Percentiles rank a stretch among this genome's conserved stretches.
Evolutionary conservation across 192 early-diverging fungal species (phyloP).

Genomic region (Coemansia sp.): DNA sequence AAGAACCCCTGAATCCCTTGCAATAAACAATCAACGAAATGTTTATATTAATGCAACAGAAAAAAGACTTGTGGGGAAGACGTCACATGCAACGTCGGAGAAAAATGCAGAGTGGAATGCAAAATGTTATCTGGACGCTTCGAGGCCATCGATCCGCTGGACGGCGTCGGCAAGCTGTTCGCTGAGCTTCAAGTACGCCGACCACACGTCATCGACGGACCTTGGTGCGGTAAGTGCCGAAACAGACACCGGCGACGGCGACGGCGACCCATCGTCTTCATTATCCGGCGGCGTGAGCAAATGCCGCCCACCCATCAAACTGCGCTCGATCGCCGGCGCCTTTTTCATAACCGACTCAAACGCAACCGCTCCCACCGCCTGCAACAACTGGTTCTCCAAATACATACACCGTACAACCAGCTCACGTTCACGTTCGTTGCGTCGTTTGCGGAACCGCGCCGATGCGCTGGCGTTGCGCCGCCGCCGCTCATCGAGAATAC

Average conservation of each 20-base stretch:
- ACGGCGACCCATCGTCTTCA: constrained; percentile 11
- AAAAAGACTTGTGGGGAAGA: not conserved
- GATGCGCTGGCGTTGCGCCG: constrained; percentile 65
- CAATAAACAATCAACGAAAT: not conserved
- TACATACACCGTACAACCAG: constrained; percentile 56
- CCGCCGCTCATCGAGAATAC: constrained; percentile 62
- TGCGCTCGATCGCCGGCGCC: constrained; percentile 30
- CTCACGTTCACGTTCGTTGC: constrained; percentile 64
- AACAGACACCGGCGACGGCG: constrained; percentile 31
- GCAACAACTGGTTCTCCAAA: constrained; percentile 49
- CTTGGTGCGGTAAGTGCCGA: constrained; percentile 35
- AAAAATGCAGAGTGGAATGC: constrained; percentile 6
- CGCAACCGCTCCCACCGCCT: constrained; percentile 14
- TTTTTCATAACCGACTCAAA: constrained; percentile 40
- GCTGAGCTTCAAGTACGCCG: constrained; percentile 36
- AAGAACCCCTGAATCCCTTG: not conserved
- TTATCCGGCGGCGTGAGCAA: not conserved
- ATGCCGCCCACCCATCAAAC: not conserved
- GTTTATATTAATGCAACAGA: constrained; percentile 3
- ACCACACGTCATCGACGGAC: constrained; percentile 41
- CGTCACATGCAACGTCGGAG: constrained; percentile 4
- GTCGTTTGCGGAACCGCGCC: constrained; percentile 63
- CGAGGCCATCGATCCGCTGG: constrained; percentile 28
- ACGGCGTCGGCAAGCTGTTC: constrained; percentile 36
- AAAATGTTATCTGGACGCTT: constrained; percentile 5